Percentiles rank a stretch among this genome's conserved stretches.
Conservation (phyloP, 2,329 filamentous ascomycete genomes). For the Arthrinium phaeospermum region DNA sequence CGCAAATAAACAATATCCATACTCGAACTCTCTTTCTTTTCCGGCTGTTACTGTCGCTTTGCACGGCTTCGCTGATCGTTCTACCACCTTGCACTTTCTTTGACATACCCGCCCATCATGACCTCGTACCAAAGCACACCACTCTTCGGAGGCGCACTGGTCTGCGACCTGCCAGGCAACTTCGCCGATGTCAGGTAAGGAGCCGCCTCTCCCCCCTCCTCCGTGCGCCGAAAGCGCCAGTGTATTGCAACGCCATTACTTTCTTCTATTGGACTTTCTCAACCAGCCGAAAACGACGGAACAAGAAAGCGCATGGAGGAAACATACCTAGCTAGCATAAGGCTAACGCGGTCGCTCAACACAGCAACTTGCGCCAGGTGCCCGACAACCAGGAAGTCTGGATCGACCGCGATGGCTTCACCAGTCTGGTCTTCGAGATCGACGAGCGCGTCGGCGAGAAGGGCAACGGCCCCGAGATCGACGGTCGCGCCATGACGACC, state of each 20-base stretch:
- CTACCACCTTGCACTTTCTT: neutral
- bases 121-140: constrained; percentile 58
- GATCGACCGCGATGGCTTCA: constrained; percentile 82
- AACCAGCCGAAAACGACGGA: neutral
- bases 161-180: constrained; percentile 68
- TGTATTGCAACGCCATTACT: constrained; percentile 20
- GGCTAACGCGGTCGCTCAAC: constrained; percentile 4
- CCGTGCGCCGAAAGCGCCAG: neutral
- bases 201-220: neutral
- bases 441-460: constrained; percentile 75
- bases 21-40: neutral
- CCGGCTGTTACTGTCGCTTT: neutral
- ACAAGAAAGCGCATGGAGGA: neutral
- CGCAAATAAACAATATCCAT: neutral
- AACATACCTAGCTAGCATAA: neutral
- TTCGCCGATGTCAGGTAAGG: constrained; percentile 76
- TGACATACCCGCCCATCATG: constrained; percentile 18
- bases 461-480: constrained; percentile 61
- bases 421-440: constrained; percentile 89
- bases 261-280: neutral
- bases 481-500: constrained; percentile 72
- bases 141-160: constrained; percentile 76
- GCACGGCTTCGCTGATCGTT: neutral
- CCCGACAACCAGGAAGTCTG: constrained; percentile 93
- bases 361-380: constrained; percentile 73